Evolutionary conservation across 2,329 filamentous ascomycete genomes (phyloP).

Genomic region (Cladosporium sp.): DNA sequence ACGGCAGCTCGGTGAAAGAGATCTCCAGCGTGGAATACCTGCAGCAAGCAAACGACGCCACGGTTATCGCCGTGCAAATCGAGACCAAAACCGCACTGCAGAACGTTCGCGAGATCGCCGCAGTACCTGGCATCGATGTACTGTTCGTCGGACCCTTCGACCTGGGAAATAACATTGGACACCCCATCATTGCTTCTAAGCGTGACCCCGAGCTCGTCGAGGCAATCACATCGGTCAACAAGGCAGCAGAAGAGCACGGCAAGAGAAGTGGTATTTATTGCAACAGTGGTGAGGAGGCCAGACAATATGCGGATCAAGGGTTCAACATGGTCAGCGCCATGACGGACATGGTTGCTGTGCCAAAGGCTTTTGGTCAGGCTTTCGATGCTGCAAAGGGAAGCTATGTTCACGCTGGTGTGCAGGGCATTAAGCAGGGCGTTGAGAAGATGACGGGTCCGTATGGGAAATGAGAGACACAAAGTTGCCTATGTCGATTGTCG

Average conservation of each 20-base stretch:
- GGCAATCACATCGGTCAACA: constrained; percentile 49
- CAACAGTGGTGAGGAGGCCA: constrained; percentile 47
- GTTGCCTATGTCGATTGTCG: too few relatives aligned
- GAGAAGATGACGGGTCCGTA: constrained; percentile 19
- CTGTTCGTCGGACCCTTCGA: constrained; percentile 53
- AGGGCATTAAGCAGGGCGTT: constrained; percentile 20
- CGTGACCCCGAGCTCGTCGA: constrained; percentile 48
- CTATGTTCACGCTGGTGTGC: constrained; percentile 22
- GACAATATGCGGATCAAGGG: constrained; percentile 48
- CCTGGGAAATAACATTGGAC: constrained; percentile 54
- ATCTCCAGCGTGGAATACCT: constrained; percentile 43
- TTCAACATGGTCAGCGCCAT: constrained; percentile 49
- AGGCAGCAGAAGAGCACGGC: constrained; percentile 47
- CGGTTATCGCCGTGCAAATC: constrained; percentile 48
- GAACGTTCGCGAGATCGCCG: constrained; percentile 46
- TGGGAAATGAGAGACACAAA: neutral
- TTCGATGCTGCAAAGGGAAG: constrained; percentile 24
- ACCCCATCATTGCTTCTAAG: constrained; percentile 42
- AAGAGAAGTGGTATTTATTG: constrained; percentile 55
- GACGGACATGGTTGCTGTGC: constrained; percentile 30
- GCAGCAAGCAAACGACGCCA: constrained; percentile 49
- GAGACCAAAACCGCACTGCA: constrained; percentile 40
- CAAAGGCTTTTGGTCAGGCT: constrained; percentile 24
- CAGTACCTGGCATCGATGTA: constrained; percentile 49
- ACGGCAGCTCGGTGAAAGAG: constrained; percentile 17